phyloP scores from a whole-genome alignment of 768 basidiomycete species.

The Mycena latifolia region DNA sequence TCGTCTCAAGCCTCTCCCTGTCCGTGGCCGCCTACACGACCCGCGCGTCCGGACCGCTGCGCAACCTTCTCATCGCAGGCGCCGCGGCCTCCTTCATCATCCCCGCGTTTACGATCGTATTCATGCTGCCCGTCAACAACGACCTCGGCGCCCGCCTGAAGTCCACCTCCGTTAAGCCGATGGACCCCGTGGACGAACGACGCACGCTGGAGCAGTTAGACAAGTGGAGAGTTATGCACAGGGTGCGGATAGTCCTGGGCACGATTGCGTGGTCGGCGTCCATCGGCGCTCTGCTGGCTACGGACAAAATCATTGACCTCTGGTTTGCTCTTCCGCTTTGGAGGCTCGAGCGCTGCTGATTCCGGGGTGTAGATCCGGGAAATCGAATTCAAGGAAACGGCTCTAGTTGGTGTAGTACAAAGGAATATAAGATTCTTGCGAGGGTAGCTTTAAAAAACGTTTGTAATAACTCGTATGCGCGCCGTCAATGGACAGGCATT shows the following conservation, averaged over 20 bases:
- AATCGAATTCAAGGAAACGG: no score
- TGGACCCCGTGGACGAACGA: neutral
- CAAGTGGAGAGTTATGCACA: neutral
- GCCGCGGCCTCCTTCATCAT: neutral
- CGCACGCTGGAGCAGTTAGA: neutral
- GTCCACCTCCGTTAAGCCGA: neutral
- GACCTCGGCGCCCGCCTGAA: neutral
- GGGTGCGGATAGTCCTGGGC: neutral
- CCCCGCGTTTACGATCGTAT: neutral
- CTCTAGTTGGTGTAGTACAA: no score
- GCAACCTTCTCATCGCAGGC: conserved; percentile 16
- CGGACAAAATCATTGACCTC: neutral
- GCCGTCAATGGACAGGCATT: no score
- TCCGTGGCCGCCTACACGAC: conserved; percentile 2
- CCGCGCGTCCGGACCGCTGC: neutral
- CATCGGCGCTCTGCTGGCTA: neutral
- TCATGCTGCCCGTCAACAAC: neutral
- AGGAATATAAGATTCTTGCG: no score
- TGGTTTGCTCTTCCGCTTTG: neutral
- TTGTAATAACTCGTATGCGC: no score
- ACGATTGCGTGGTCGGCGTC: neutral
- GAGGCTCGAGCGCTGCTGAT: neutral
- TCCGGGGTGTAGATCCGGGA: neutral
- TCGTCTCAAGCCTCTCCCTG: conserved; percentile 5
- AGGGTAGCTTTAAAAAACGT: no score